These are phyloP conservation scores for Rhizoctonia solani DNA, from an alignment of 1,284 basidiomycete genomes.

Conservation along the genomic window DNA sequence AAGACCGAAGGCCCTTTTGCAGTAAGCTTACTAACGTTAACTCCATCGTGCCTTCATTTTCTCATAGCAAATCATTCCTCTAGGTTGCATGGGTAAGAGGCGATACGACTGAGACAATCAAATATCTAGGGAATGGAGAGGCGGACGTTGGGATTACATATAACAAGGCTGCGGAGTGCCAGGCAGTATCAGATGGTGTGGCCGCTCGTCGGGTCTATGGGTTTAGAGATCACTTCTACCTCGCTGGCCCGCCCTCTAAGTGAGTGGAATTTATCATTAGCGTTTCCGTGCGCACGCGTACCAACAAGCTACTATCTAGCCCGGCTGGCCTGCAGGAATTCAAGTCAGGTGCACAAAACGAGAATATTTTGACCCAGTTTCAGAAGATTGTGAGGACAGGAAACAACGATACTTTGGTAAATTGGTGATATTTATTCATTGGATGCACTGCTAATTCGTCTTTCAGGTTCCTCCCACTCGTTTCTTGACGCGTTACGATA, in stretches of 20 bases:
- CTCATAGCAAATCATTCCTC: not conserved
- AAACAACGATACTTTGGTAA: constrained; percentile 47
- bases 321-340: constrained; percentile 43
- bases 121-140: constrained; percentile 47
- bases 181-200: constrained; percentile 43
- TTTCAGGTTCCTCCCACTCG: constrained; percentile 47
- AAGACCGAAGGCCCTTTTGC: not conserved
- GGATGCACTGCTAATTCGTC: not conserved
- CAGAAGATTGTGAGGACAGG: constrained; percentile 51
- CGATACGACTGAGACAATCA: constrained; percentile 55
- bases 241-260: constrained; percentile 45
- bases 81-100: constrained; percentile 57
- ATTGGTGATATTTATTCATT: constrained; percentile 36
- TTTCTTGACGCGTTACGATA: constrained; percentile 58
- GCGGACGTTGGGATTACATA: constrained; percentile 57
- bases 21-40: constrained; percentile 48
- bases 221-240: constrained; percentile 53
- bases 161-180: constrained; percentile 53
- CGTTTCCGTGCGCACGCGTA: not conserved
- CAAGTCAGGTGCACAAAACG: constrained; percentile 37
- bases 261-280: not conserved
- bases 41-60: not conserved
- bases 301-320: constrained; percentile 38
- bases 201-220: constrained; percentile 48
- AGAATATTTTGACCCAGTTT: constrained; percentile 50